Evolutionary conservation across 2,329 filamentous ascomycete species (phyloP), one percentile per base, ranked within the genome.

Genomic region (Ophiostoma angusticollis): DNA sequence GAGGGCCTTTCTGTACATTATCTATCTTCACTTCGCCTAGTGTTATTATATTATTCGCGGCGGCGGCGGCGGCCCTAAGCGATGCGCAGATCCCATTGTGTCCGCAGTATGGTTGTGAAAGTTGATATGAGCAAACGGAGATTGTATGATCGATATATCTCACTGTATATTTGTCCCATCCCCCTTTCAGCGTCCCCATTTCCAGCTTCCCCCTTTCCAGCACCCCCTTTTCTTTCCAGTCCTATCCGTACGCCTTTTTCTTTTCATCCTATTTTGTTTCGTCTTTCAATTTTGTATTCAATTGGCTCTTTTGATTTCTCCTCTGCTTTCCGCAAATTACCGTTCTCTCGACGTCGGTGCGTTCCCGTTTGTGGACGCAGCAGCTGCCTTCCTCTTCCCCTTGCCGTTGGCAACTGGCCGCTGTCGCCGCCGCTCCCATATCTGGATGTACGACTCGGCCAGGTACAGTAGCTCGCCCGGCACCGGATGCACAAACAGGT

Each of bases 401-500:
- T 60, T 62, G 5, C 49, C 52, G 48, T 58, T 62, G 12, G 61
- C 56, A 64, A 67, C 12, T 8, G n/a, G 6, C 17, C 27, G 34
- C 24, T 13, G 33, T 17, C 73, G 79, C 59, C 86, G 74, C 58
- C 82, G 70, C 65, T 96, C 91, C 91, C 91, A 96, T 31, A 98
- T 76, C 72, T 96, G 93, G 42, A 96, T 62, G 65, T 96, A 96
- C 40, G 83, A 83, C 68, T 98, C 91, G 37, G 89, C 85, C 0
- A 93, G 80, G 54, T 94, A 93, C 48, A 98, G 58, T 50, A 93
- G 72, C 65, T 98, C 89, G 46, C 75, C 83, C 59, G 89, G 81
- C 16, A 91, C 82, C 59, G 80, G 79, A 55, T 95, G 84, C 6
- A 98, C 89, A 56, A 81, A 95, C 49, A 98, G 57, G 63, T 98